Percentiles rank a stretch among this genome's conserved stretches.
Conservation (phyloP, 2,329 filamentous ascomycete genomes). For the Penicillium thymicola region DNA sequence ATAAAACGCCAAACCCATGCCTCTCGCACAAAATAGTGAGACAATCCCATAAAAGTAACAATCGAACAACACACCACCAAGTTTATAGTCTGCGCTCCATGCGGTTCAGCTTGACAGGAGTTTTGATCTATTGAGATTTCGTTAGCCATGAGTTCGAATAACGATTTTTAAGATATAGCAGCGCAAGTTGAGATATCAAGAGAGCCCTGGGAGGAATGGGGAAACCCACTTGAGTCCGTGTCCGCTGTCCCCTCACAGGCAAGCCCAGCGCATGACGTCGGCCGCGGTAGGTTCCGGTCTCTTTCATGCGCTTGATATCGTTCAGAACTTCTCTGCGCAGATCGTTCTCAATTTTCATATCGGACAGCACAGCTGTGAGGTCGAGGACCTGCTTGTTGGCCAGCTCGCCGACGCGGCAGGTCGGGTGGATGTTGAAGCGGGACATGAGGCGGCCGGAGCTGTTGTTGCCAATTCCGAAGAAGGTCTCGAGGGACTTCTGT, state of each 20-base stretch:
- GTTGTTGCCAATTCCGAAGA: constrained; percentile 78
- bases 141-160: constrained; percentile 19
- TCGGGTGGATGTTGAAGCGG: constrained; percentile 82
- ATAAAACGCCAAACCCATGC: constrained; percentile 28
- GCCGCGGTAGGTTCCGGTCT: constrained; percentile 87
- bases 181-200: background rate
- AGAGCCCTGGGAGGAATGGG: background rate
- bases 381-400: constrained; percentile 73
- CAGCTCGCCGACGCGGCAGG: constrained; percentile 72
- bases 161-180: background rate
- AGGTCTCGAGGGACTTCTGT: constrained; percentile 64
- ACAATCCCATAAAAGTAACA: constrained; percentile 21
- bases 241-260: constrained; percentile 86
- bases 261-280: constrained; percentile 88
- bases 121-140: constrained; percentile 50
- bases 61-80: constrained; percentile 6
- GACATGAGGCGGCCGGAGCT: constrained; percentile 74
- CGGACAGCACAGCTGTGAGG: constrained; percentile 78
- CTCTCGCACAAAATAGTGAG: constrained; percentile 19
- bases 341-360: constrained; percentile 93
- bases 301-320: constrained; percentile 80
- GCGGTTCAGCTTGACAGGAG: constrained; percentile 57
- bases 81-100: constrained; percentile 51
- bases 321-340: constrained; percentile 72
- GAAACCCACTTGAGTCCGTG: constrained; percentile 65